phyloP scores from a whole-genome alignment of 2,329 filamentous ascomycete genomes.

The Fusarium sterilihyphosum region DNA sequence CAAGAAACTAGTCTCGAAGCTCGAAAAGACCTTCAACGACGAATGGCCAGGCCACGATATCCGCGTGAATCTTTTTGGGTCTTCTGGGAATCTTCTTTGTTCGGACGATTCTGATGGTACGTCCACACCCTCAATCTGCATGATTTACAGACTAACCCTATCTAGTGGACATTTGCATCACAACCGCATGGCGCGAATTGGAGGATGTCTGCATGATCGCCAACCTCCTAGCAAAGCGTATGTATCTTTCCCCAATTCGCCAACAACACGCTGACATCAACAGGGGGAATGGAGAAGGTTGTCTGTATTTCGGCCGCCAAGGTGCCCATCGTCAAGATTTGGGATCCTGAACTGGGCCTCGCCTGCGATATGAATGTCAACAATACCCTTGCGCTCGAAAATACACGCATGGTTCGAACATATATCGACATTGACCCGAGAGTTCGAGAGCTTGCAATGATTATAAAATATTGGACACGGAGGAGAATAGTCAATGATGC shows the following conservation, averaged over 20 bases:
- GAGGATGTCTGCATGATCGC: conserved; percentile 93
- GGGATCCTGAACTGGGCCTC: conserved; percentile 90
- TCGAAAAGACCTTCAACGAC: conserved; percentile 87
- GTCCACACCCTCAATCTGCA: conserved; percentile 46
- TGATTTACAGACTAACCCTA: conserved; percentile 17
- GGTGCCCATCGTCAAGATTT: conserved; percentile 98
- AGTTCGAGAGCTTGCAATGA: conserved; percentile 92
- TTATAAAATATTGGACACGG: conserved; percentile 97
- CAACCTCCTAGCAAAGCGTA: conserved; percentile 85
- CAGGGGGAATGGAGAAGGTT: conserved; percentile 96
- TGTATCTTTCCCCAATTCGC: conserved; percentile 48
- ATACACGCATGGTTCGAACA: conserved; percentile 96
- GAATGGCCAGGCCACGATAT: conserved; percentile 94
- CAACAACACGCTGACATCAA: conserved; percentile 46
- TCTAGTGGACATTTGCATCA: conserved; percentile 96
- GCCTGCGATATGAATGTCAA: conserved; percentile 99
- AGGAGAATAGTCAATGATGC: conserved; percentile 94
- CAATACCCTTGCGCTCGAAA: conserved; percentile 93
- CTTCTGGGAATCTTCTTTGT: conserved; percentile 92
- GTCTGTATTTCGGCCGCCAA: conserved; percentile 95
- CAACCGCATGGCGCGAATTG: conserved; percentile 86
- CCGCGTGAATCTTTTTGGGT: conserved; percentile 94
- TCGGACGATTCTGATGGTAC: conserved; percentile 95
- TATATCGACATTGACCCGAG: conserved; percentile 94
- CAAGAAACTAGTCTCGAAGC: conserved; percentile 80